Evolutionary conservation across 805 yeast species (phyloP).

Genomic region (Sugiyamaella boreocaroliniensis): DNA sequence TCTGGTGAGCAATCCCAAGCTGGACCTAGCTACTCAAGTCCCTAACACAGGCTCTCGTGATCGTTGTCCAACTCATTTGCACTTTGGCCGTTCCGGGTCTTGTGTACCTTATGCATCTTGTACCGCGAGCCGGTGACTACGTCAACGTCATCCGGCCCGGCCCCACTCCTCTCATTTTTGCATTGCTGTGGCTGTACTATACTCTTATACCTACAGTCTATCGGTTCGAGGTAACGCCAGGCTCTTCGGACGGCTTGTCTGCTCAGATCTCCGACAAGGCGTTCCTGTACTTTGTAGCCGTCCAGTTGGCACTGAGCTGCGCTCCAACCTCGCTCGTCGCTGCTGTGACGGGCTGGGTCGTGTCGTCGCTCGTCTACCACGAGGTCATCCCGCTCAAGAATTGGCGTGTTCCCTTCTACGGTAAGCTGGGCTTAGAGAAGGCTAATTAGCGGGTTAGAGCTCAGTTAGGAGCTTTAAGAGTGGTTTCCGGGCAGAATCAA

Average conservation of each 20-base stretch:
- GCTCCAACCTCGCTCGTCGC: constrained; percentile 26
- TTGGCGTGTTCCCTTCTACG: constrained; percentile 34
- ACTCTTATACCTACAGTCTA: constrained; percentile 37
- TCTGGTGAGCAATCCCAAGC: constrained; percentile 11
- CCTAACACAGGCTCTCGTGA: constrained; percentile 18
- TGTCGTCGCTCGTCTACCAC: constrained; percentile 32
- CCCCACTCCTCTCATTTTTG: constrained; percentile 32
- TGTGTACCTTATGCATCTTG: constrained; percentile 11
- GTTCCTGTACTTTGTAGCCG: constrained; percentile 29
- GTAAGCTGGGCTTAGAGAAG: constrained; percentile 2
- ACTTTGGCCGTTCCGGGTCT: constrained; percentile 20
- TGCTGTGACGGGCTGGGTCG: constrained; percentile 33
- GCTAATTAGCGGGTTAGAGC: too few relatives aligned
- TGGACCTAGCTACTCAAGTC: not conserved
- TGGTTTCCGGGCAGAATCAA: too few relatives aligned
- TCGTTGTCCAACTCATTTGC: constrained; percentile 20
- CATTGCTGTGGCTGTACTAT: constrained; percentile 33
- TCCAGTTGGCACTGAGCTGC: constrained; percentile 32
- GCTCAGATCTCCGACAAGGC: constrained; percentile 32
- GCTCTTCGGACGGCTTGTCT: constrained; percentile 12
- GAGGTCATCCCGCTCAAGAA: constrained; percentile 35
- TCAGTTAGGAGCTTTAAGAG: too few relatives aligned
- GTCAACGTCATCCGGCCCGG: constrained; percentile 28
- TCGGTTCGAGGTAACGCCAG: constrained; percentile 30
- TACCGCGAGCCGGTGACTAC: constrained; percentile 12